Evolutionary conservation across 805 yeast genomes (phyloP), one percentile per base, ranked within the genome.

Genomic region (Candida ortonii): DNA sequence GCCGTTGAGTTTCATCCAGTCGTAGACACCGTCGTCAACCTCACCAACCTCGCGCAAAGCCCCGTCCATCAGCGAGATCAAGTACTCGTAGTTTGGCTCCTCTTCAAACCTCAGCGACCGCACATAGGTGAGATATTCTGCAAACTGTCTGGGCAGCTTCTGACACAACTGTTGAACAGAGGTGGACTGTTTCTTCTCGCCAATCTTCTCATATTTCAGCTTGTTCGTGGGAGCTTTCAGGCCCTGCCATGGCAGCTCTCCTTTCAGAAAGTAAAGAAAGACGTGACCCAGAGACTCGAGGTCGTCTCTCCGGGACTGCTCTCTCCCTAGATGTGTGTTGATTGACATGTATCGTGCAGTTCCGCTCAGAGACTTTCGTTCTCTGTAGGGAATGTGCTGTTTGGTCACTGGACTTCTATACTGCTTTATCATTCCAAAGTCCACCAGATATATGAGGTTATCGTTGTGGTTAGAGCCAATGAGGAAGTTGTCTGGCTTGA

Each of bases 171-270:
- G 80, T 28, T 66, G 68, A 7, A 84, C 76, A 10, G 79, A 72
- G 2, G 88, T 78, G 11, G 80, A 70, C 53, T 81, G 80, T 58
- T 84, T 84, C 51, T 82, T 82, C 46, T 82, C 83, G 18, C 93
- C 93, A 57, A 84, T 84, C 55, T 83, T 84, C 58, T 84, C 93
- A 55, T 84, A 84, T 57, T 84, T 84, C 46, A 78, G 73, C 57
- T 84, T 84, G 57, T 84, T 84, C n/a, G 86, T 83, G 39, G 87
- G 87, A 2, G 90, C 93, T 60, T 83, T 84, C 41, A 84, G 64
- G n/a, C 94, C 94, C 62, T 84, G 94, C 94, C 94, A 84, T 28
- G 94, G 94, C 54, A 84, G 68, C 43, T 78, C 81, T 18, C 94
- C 93, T 53, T 84, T 72, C 36, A 83, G 59, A 51, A 84, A 84